Conservation (phyloP, 495 filamentous ascomycete genomes). For the Penicillium fimorum region DNA sequence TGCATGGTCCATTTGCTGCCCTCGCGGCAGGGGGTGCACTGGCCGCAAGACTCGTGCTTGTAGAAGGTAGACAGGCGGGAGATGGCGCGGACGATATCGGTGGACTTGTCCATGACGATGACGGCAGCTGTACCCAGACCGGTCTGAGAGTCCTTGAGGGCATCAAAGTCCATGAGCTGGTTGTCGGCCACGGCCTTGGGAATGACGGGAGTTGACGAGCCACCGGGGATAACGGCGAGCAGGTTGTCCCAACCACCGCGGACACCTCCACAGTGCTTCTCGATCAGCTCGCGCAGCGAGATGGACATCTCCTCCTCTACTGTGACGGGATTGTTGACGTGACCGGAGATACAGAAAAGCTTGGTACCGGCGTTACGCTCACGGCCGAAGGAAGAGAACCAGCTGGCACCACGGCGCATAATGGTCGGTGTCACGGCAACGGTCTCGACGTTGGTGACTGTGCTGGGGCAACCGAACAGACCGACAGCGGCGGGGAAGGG, state of each 20-base stretch:
- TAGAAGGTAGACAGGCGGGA: constrained; percentile 93
- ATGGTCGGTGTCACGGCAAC: constrained; percentile 94
- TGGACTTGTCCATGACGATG: constrained; percentile 97
- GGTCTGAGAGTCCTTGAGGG: constrained; percentile 93
- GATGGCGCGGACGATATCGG: constrained; percentile 92
- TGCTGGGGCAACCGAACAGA: constrained; percentile 95
- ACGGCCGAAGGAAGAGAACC: constrained; percentile 91
- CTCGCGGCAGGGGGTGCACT: constrained; percentile 97
- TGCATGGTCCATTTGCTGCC: constrained; percentile 97
- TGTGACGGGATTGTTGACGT: constrained; percentile 97
- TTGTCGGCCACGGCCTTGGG: constrained; percentile 84
- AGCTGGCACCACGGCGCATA: constrained; percentile 83
- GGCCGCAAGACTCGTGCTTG: constrained; percentile 95
- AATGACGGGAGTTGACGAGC: constrained; percentile 92
- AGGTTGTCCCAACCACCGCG: constrained; percentile 98
- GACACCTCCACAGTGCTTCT: constrained; percentile 96
- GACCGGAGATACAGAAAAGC: constrained; percentile 96
- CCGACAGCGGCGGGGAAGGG: constrained; percentile 97
- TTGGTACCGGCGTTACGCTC: constrained; percentile 96
- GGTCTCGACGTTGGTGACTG: constrained; percentile 97
- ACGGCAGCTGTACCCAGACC: constrained; percentile 98
- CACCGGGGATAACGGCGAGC: constrained; percentile 90
- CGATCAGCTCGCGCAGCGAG: constrained; percentile 88
- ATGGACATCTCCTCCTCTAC: constrained; percentile 99
- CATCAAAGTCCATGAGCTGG: constrained; percentile 99